Evolutionary conservation across 176 grass and related monocot species (phyloP), one percentile per base, ranked within the genome.

Genomic region (Saccharum spontaneum): DNA sequence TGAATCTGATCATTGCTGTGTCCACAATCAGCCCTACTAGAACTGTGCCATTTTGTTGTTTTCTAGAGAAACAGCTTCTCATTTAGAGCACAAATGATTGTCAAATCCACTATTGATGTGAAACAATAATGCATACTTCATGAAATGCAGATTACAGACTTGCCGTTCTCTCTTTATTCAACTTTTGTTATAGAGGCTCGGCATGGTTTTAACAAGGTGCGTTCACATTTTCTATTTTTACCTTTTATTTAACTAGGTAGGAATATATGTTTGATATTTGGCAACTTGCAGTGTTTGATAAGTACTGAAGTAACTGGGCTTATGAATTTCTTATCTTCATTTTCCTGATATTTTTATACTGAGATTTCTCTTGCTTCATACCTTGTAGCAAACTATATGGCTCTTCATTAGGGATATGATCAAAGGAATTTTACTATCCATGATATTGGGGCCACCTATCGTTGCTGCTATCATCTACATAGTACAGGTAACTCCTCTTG

Each of bases 171-270:
- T 70, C 88, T 99, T 37, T 99, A 92, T 92, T 94, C 94, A 82
- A 97, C 93, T 52, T 99, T 99, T 88, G 88, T 99, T 77, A 94
- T 97, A 14, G 97, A 99, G 79, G 50, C 90, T 72, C 94, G 94
- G 16, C 94, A 99, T 70, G 97, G 97, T 71, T 99, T 99, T 82
- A 99, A 99, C 83, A 99, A 99, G 90, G 97, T 99, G 57, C 5
- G 40, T 84, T 69, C 10, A 57, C 61, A 48, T 75, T 67, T 12
- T 64, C 16, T 17, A 4, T 63, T 79, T 22, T 59, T 59, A 1
- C 16, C 20, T 72, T 79, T 20, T 50, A 17, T 79, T 57, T 30
- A 82, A n/a, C 67, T 59, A 61, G 41, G 49, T 12, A 62, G 59
- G 10, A 50, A 79, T 69, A 11, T 9, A 38, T 79, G 26, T 71